Evolutionary conservation across 2,329 filamentous ascomycete genomes (phyloP).

Genomic region (Fusarium goolgardi): DNA sequence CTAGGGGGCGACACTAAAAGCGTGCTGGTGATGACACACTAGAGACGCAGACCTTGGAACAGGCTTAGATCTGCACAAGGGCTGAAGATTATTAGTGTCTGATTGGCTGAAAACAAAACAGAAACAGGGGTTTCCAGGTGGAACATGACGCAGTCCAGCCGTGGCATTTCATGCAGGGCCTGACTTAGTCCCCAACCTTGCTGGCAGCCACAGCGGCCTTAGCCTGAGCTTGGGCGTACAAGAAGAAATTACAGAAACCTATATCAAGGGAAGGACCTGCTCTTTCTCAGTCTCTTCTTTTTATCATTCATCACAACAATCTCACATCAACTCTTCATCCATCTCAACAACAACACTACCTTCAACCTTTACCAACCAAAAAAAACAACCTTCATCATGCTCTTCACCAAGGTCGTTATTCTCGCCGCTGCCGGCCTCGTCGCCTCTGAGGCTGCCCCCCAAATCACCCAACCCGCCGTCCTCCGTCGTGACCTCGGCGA

Average conservation of each 20-base stretch:
- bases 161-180: slow-evolving; percentile 12
- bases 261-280: slow-evolving; percentile 30
- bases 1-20: neutral
- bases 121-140: neutral
- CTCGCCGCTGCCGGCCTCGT: slow-evolving; percentile 40
- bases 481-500: slow-evolving; percentile 38
- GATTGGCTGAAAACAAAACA: neutral
- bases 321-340: neutral
- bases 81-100: neutral
- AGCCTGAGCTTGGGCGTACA: slow-evolving; percentile 7
- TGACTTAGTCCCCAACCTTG: neutral
- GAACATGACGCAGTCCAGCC: slow-evolving; percentile 28
- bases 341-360: neutral
- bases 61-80: slow-evolving; percentile 23
- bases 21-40: slow-evolving; percentile 32
- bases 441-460: slow-evolving; percentile 27
- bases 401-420: slow-evolving; percentile 42
- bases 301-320: neutral
- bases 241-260: slow-evolving; percentile 13
- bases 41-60: slow-evolving; percentile 32
- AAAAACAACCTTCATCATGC: slow-evolving; percentile 32
- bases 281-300: neutral
- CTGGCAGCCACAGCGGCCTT: neutral
- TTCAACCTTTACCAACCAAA: neutral
- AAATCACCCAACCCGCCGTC: slow-evolving; percentile 31